Base-by-base conservation (phyloP, 306 rosid species). In the Hylodesmum podocarpum region DNA sequence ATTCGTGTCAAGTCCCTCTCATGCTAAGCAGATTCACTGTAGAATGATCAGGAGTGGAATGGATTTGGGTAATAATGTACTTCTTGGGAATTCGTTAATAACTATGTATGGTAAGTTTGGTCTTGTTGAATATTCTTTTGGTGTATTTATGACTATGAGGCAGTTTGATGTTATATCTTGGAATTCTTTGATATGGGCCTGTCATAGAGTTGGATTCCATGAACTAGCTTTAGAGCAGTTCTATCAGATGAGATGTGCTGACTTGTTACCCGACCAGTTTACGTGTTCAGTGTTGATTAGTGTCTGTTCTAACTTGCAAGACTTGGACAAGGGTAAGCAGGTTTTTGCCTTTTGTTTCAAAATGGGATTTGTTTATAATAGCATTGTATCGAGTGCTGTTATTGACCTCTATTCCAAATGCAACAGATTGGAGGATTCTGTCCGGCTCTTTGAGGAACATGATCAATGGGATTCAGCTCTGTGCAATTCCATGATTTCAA, bases 391-490 rank as follows among this genome's bases (percentile, higher is more conserved):
- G 12, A 79, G 98, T 86, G 91, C 96, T 61, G 84, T 87, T 82
- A 91, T 94, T 91, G 93, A 91, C 80, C 81, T 94, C 78, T 84
- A 88, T 87, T 94, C 97, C 75, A 88, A 88, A 79, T 94, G 96
- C 94, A 89, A 86, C 90, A 87, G 93, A 89, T 84, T 91, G 86
- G 86, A 80, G 80, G 91, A 83, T 66, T 91, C 96, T 19, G 82
- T 87, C 29, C 76, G 31, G 82, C 82, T 88, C 47, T 91, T 91
- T 79, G 73, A 76, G 65, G 91, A 87, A 69, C 81, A 84, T 53
- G 82, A 84, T 70, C 83, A 47, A 70, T 84, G 84, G 94, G 93
- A 90, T 77, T 83, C 81, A 39, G 84, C 87, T n/a, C 71, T 88
- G 31, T 86, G 88, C 75, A 85, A 87, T 86, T 86, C 93, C 83